Evolutionary conservation across 306 rosid species (phyloP).

Genomic region (Quercus berberidifolia): DNA sequence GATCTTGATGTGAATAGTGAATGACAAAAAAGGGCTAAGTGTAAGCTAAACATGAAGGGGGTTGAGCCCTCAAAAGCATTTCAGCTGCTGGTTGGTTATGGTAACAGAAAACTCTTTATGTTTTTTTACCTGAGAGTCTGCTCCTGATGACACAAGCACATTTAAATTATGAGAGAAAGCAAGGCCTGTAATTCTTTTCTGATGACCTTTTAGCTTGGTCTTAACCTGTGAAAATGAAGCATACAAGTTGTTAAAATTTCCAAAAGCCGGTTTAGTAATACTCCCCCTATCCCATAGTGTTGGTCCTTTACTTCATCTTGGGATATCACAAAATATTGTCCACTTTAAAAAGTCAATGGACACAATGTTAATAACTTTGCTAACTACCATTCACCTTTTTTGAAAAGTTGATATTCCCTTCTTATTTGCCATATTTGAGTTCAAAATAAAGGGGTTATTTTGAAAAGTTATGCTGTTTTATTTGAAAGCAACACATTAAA

Average conservation of each 20-base stretch:
- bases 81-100: conserved; percentile 4
- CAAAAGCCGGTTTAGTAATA: neutral
- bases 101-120: conserved; percentile 15
- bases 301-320: no score
- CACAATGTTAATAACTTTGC: no score
- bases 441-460: no score
- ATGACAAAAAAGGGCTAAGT: neutral
- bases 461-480: no score
- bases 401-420: no score
- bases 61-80: neutral
- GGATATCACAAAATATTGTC: no score
- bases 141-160: conserved; percentile 98
- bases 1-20: neutral
- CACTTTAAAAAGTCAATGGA: no score
- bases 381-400: no score
- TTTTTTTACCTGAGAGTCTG: conserved; percentile 94
- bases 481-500: no score
- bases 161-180: conserved; percentile 84
- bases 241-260: conserved; percentile 10
- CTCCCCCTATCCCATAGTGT: no score
- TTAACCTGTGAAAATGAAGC: conserved; percentile 58
- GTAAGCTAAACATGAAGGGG: neutral
- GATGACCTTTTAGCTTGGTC: conserved; percentile 95
- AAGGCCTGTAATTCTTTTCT: conserved; percentile 98
- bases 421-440: no score